Evolutionary conservation across 2,329 filamentous ascomycete genomes (phyloP).

Genomic region (Botrytis deweyae): DNA sequence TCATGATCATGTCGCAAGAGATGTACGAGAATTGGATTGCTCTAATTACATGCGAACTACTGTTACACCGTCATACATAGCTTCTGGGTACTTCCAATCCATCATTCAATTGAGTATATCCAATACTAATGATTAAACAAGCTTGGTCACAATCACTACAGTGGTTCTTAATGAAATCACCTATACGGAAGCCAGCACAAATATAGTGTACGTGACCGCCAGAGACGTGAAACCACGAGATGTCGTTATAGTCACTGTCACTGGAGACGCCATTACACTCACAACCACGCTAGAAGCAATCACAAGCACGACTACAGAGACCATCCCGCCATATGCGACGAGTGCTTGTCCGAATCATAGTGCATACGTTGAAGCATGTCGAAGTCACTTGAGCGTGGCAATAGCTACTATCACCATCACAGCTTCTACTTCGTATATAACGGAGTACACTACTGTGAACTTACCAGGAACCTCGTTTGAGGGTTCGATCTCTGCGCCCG

Average conservation of each 20-base stretch:
- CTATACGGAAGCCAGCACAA: conserved; percentile 1
- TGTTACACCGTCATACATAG: conserved; percentile 6
- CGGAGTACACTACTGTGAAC: not conserved
- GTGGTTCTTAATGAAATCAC: not conserved
- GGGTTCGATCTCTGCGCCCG: no score
- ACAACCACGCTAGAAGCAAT: not conserved
- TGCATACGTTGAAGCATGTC: conserved; percentile 12
- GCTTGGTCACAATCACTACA: not conserved
- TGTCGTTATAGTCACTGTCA: not conserved
- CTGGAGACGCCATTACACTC: not conserved
- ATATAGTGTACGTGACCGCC: conserved; percentile 7
- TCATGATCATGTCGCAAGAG: conserved; percentile 5
- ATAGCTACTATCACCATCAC: not conserved
- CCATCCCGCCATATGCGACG: not conserved
- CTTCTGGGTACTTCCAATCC: not conserved
- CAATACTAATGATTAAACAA: not conserved
- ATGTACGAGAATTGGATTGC: conserved; percentile 12
- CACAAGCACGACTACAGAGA: not conserved
- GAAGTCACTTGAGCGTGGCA: not conserved
- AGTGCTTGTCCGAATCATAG: not conserved
- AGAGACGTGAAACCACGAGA: not conserved
- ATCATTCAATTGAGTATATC: not conserved
- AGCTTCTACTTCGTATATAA: conserved; percentile 9
- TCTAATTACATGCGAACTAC: conserved; percentile 8
- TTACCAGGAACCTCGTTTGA: not conserved